Percentiles rank a stretch among this genome's conserved stretches.
phyloP scores from a whole-genome alignment of 2,329 filamentous ascomycete species.

The Aureobasidium pullulans region DNA sequence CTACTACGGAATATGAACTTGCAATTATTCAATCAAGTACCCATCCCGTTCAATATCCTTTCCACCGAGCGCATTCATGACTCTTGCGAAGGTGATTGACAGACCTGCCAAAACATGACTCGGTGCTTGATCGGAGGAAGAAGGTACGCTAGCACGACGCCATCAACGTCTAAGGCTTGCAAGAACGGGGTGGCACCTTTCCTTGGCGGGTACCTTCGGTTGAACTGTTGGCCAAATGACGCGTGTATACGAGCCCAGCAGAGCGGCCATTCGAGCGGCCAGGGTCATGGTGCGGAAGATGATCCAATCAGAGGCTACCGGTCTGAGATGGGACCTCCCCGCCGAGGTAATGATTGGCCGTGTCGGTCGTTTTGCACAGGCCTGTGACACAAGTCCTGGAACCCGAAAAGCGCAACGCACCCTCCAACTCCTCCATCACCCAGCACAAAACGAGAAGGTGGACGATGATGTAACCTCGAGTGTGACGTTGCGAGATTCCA shows the following conservation, averaged over 20 bases:
- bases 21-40: background rate
- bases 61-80: background rate
- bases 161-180: slow-evolving; percentile 11
- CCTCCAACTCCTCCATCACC: background rate
- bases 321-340: background rate
- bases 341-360: slow-evolving; percentile 1
- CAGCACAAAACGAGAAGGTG: background rate
- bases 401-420: background rate
- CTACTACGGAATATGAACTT: background rate
- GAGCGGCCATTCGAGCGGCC: no score
- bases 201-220: slow-evolving; percentile 1
- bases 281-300: background rate
- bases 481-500: background rate
- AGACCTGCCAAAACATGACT: slow-evolving; percentile 10
- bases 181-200: background rate
- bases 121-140: background rate
- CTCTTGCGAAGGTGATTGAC: background rate
- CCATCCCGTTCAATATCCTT: background rate
- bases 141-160: background rate
- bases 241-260: background rate
- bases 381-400: background rate
- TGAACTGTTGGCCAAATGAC: slow-evolving; percentile 1
- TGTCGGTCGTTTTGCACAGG: background rate
- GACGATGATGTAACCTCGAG: background rate
- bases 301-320: background rate